A percentile compares a stretch with the other conserved stretches of the same genome.
These are phyloP conservation scores for Lactarius hengduanensis DNA, from an alignment of 768 basidiomycete species.

Conservation along the genomic window DNA sequence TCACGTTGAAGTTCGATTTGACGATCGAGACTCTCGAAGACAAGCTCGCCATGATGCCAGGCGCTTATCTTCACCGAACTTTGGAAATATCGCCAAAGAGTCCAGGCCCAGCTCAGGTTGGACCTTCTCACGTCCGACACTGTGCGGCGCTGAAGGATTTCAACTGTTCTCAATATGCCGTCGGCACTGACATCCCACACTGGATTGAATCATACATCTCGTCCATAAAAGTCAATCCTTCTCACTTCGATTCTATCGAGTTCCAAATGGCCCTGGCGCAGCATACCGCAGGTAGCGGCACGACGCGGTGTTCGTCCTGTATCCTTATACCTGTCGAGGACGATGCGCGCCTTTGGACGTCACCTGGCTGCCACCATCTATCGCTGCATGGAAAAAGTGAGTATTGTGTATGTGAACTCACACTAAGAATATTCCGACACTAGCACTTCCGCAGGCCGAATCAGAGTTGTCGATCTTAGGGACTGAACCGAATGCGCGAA, in stretches of 20 bases:
- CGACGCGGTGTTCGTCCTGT: background rate
- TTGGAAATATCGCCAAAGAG: constrained; percentile 9
- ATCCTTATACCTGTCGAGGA: background rate
- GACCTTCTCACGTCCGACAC: background rate
- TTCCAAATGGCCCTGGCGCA: constrained; percentile 5
- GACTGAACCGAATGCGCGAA: too few relatives aligned
- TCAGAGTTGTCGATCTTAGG: background rate
- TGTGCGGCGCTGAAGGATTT: background rate
- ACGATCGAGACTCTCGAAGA: constrained; percentile 6
- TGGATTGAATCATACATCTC: constrained; percentile 5
- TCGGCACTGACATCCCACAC: background rate
- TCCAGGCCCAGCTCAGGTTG: background rate
- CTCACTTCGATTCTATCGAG: background rate
- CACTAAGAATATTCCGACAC: background rate
- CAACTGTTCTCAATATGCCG: too few relatives aligned
- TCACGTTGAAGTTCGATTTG: background rate
- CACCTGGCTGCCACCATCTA: background rate
- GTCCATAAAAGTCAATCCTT: background rate
- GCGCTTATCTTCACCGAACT: constrained; percentile 6
- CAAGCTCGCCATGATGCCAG: background rate
- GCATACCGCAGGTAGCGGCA: background rate
- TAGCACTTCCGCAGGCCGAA: constrained; percentile 7
- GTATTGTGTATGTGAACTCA: background rate
- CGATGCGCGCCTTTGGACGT: constrained; percentile 2
- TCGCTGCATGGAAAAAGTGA: background rate